Conservation (phyloP, 164 flowering plant species). For the Amborella trichopoda region DNA sequence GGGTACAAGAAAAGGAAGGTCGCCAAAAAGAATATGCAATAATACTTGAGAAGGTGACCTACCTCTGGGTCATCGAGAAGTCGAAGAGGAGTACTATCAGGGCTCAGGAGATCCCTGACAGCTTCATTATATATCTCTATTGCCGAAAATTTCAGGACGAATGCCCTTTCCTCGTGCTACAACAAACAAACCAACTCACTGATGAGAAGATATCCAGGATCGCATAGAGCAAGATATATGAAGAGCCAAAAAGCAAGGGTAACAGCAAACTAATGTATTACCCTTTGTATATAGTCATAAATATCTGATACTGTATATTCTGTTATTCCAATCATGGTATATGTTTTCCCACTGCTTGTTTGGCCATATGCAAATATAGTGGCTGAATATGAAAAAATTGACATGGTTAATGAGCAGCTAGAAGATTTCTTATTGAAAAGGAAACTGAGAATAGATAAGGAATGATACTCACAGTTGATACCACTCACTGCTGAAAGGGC, state of each 20-base stretch:
- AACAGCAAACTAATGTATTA: slow-evolving; percentile 11
- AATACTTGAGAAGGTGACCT: slow-evolving; percentile 8
- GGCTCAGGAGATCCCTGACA: slow-evolving; percentile 75
- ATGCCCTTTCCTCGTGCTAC: slow-evolving; percentile 67
- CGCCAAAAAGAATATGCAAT: no score
- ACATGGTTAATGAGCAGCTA: no score
- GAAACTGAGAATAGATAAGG: background rate
- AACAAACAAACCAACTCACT: slow-evolving; percentile 10
- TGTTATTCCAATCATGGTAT: slow-evolving; percentile 86
- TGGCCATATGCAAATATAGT: slow-evolving; percentile 94
- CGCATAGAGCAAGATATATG: background rate
- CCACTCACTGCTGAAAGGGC: slow-evolving; percentile 78
- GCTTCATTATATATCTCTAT: slow-evolving; percentile 96
- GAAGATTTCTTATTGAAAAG: no score
- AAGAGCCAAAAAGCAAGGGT: background rate
- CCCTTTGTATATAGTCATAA: slow-evolving; percentile 56
- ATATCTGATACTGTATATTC: slow-evolving; percentile 64
- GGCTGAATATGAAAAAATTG: slow-evolving; percentile 51
- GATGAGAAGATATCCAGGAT: background rate
- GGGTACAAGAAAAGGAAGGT: no score
- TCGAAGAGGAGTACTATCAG: slow-evolving; percentile 60
- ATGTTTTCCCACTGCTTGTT: slow-evolving; percentile 98
- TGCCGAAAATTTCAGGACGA: slow-evolving; percentile 78
- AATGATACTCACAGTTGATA: slow-evolving; percentile 58
- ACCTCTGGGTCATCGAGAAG: slow-evolving; percentile 98